Conservation (phyloP, 768 basidiomycete genomes). For the Phanerochaete carnosa region DNA sequence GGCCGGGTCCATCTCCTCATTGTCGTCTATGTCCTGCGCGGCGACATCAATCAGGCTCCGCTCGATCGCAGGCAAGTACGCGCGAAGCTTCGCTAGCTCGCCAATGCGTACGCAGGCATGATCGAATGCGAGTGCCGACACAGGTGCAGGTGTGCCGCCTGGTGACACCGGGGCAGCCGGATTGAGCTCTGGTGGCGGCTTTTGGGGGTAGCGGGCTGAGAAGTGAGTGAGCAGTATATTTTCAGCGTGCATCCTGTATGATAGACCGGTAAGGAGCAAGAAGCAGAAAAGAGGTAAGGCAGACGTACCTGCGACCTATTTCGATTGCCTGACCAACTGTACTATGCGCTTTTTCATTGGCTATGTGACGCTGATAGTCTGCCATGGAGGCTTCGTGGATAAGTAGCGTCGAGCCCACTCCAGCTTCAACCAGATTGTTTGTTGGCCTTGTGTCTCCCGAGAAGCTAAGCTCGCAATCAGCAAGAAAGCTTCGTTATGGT, state of each 20-base stretch:
- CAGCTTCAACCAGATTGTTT: slow-evolving; percentile 60
- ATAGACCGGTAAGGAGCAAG: neutral
- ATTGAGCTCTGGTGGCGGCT: slow-evolving; percentile 38
- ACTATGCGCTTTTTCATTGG: slow-evolving; percentile 76
- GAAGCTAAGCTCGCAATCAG: slow-evolving; percentile 52
- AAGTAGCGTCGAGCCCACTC: slow-evolving; percentile 67
- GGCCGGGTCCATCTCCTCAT: slow-evolving; percentile 13
- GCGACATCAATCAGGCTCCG: slow-evolving; percentile 52
- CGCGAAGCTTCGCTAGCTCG: slow-evolving; percentile 83
- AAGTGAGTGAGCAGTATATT: slow-evolving; percentile 94
- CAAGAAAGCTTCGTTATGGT: neutral
- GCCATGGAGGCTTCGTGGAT: slow-evolving; percentile 96
- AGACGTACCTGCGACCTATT: slow-evolving; percentile 62
- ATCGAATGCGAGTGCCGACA: slow-evolving; percentile 78
- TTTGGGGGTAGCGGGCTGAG: slow-evolving; percentile 88
- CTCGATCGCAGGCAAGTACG: slow-evolving; percentile 71
- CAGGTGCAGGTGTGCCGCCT: slow-evolving; percentile 16
- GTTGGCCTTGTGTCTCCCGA: slow-evolving; percentile 90
- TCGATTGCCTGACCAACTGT: slow-evolving; percentile 87
- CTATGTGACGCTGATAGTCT: slow-evolving; percentile 76
- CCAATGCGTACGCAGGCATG: slow-evolving; percentile 66
- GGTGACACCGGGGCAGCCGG: slow-evolving; percentile 14
- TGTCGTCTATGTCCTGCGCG: slow-evolving; percentile 38
- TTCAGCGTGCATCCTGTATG: slow-evolving; percentile 78
- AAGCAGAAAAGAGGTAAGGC: neutral